phyloP scores from a whole-genome alignment of 2,329 filamentous ascomycete species.

The Gliomastix tumulicola region DNA sequence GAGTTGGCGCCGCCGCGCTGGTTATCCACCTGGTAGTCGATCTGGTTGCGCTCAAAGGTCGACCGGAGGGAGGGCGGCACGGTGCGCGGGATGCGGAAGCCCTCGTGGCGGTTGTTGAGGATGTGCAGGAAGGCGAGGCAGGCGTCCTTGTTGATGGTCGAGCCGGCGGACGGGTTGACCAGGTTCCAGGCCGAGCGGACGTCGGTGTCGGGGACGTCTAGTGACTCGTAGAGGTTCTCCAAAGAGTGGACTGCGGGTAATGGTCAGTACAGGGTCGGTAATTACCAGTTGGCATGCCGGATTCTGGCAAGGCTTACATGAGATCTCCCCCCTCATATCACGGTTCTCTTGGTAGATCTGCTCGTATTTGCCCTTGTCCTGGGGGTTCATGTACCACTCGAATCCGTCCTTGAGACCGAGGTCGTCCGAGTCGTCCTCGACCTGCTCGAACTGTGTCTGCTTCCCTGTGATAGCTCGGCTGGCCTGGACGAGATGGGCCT shows the following conservation, averaged over 20 bases:
- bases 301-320: slow-evolving; percentile 52
- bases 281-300: no score
- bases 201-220: slow-evolving; percentile 69
- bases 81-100: slow-evolving; percentile 84
- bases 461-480: slow-evolving; percentile 71
- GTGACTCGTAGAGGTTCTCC: slow-evolving; percentile 75
- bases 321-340: slow-evolving; percentile 76
- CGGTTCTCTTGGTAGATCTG: slow-evolving; percentile 93
- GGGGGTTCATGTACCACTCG: slow-evolving; percentile 98
- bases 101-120: slow-evolving; percentile 91
- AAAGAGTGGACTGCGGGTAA: slow-evolving; percentile 68
- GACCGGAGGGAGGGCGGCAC: slow-evolving; percentile 87
- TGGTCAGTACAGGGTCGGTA: not conserved
- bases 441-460: slow-evolving; percentile 75
- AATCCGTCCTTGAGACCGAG: slow-evolving; percentile 90
- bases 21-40: slow-evolving; percentile 89
- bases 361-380: slow-evolving; percentile 90
- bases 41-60: slow-evolving; percentile 91
- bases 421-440: slow-evolving; percentile 77
- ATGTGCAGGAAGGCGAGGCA: slow-evolving; percentile 93
- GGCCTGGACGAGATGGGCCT: slow-evolving; percentile 83
- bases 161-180: slow-evolving; percentile 80
- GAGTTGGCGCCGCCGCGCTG: slow-evolving; percentile 56
- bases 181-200: slow-evolving; percentile 94
- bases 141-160: slow-evolving; percentile 89